Evolutionary conservation across 2,329 filamentous ascomycete species (phyloP), one percentile per base, ranked within the genome.

Genomic region (Metarhizium brunneum): DNA sequence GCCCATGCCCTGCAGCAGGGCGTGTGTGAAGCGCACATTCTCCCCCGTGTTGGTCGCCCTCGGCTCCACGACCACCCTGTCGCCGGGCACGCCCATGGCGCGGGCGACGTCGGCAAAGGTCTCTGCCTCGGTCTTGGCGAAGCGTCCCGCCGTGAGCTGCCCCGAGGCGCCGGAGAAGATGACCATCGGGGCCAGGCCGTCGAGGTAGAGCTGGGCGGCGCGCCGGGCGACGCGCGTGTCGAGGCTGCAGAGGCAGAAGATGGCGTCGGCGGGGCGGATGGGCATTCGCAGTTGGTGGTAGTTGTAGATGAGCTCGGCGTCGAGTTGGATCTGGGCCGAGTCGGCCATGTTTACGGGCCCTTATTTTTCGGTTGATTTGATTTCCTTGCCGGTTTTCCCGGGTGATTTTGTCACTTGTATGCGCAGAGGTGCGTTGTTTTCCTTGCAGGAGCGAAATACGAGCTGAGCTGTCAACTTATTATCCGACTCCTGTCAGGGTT

Each of bases 211-310:
- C 58, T 71, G 66, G 2, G 74, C 72, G 10, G 74, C 74, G 47
- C 69, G 68, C 43, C 62, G 60, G 53, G 75, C 74, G 42, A 77
- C 71, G 55, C 75, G 73, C 3, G 67, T 68, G 64, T 77, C 74
- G 57, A 76, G 73, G 60, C 72, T 76, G 65, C 75, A 76, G 48
- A 77, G 70, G 62, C 71, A 73, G 68, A 77, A 77, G 56, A 77
- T 66, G 54, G 73, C 73, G 55, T 73, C 70, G 52, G 70, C 69
- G 49, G 67, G 66, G 20, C 50, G 56, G 20, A 72, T 63, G 11
- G 67, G 53, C 65, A 73, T 69, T 57, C 62, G 59, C 63, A 75
- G 69, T 48, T 68, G 73, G 63, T 75, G 74, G 62, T 76, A 77
- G 55, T 73, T 66, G 63, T 75, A 77, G 35, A 77, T 60, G 25